These are phyloP conservation scores for Bipolaris sorokiniana DNA, from an alignment of 2,329 filamentous ascomycete species.

Conservation along the genomic window DNA sequence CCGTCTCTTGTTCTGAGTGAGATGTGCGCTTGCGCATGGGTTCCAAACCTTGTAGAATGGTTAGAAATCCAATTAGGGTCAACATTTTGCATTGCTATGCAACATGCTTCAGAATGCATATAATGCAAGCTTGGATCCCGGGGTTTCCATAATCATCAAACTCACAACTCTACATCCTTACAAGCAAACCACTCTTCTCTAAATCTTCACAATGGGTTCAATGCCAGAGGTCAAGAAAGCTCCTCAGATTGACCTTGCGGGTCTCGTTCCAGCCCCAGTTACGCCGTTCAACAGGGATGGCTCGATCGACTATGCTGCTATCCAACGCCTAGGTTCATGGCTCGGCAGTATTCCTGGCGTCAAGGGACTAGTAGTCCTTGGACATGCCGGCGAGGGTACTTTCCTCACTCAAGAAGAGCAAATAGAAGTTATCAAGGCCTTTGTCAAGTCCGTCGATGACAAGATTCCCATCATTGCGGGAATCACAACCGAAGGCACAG, in stretches of 20 bases:
- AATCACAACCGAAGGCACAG: constrained; percentile 61
- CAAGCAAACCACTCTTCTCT: constrained; percentile 1
- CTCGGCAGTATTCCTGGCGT: constrained; percentile 59
- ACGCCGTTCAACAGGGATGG: constrained; percentile 60
- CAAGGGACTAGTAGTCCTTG: constrained; percentile 61
- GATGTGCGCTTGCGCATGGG: background rate
- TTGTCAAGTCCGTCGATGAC: constrained; percentile 59
- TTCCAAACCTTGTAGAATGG: background rate
- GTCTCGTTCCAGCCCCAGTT: constrained; percentile 59
- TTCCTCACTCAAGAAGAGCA: constrained; percentile 61
- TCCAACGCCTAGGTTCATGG: constrained; percentile 61
- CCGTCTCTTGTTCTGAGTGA: constrained; percentile 3
- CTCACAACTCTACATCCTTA: background rate
- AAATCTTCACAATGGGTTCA: constrained; percentile 31
- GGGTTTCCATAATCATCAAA: background rate
- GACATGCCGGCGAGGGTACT: constrained; percentile 62
- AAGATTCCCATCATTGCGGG: constrained; percentile 60
- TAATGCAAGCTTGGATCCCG: constrained; percentile 5
- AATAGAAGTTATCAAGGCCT: constrained; percentile 58
- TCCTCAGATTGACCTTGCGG: constrained; percentile 54
- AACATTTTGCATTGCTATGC: background rate
- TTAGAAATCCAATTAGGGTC: background rate
- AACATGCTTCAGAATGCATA: constrained; percentile 1
- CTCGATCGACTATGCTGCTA: constrained; percentile 58
- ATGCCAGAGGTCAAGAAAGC: constrained; percentile 31